These are phyloP conservation scores for Chlorella sp. DNA, from an alignment of 139 green algal genomes.

Conservation along the genomic window DNA sequence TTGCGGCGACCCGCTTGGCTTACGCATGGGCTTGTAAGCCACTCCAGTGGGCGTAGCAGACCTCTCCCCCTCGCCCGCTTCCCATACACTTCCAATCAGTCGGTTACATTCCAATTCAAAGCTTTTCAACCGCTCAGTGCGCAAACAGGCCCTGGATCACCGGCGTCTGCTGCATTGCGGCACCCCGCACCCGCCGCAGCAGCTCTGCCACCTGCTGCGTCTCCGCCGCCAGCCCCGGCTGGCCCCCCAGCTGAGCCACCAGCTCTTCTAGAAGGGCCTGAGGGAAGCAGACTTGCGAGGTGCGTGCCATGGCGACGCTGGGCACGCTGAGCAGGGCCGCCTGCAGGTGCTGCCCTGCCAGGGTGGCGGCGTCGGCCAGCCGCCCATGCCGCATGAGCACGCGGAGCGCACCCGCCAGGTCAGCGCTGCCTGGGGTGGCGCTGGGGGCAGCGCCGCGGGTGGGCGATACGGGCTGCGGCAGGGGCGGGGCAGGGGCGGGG, in stretches of 20 bases:
- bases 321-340: slow-evolving; percentile 32
- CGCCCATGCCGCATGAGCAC: slow-evolving; percentile 46
- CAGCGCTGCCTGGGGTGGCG: neutral
- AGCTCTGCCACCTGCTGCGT: neutral
- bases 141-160: slow-evolving; percentile 22
- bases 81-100: no score
- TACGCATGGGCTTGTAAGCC: no score
- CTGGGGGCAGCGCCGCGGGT: neutral
- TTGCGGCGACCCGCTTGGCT: no score
- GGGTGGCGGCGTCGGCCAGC: slow-evolving; percentile 45
- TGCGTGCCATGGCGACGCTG: slow-evolving; percentile 26
- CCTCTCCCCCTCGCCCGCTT: no score
- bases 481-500: neutral
- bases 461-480: neutral
- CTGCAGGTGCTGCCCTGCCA: slow-evolving; percentile 41
- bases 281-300: slow-evolving; percentile 37
- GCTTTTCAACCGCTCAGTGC: neutral
- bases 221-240: slow-evolving; percentile 3
- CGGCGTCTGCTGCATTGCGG: neutral
- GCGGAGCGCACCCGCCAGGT: slow-evolving; percentile 51
- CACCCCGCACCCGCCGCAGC: neutral
- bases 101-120: no score
- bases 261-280: slow-evolving; percentile 37
- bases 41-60: no score
- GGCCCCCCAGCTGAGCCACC: neutral